phyloP scores from a whole-genome alignment of 2,329 filamentous ascomycete species.

The Calcarisporium arbuscula region DNA sequence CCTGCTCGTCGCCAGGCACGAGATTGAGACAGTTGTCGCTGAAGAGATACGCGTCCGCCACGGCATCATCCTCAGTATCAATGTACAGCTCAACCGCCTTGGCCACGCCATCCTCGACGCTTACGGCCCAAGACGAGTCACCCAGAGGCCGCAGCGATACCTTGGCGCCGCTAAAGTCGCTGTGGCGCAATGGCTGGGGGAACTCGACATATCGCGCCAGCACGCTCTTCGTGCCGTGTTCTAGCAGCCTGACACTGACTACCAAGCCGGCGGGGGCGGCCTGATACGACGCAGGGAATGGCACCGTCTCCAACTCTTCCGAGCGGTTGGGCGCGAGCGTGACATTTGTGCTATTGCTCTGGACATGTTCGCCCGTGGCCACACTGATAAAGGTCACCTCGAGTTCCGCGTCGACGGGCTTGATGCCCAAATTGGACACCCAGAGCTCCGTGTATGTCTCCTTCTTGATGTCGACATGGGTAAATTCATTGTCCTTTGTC shows the following conservation, averaged over 20 bases:
- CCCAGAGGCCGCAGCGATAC: too few relatives aligned
- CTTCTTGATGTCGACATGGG: background rate
- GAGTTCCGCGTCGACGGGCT: background rate
- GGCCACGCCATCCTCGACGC: constrained; percentile 2
- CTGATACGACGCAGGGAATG: constrained; percentile 2
- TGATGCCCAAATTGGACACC: constrained; percentile 2
- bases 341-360: constrained; percentile 1
- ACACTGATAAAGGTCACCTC: constrained; percentile 1
- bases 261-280: too few relatives aligned
- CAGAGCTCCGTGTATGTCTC: constrained; percentile 1
- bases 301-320: background rate
- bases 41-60: constrained; percentile 2
- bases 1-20: constrained; percentile 4
- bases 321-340: constrained; percentile 4
- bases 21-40: constrained; percentile 4
- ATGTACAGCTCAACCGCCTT: constrained; percentile 4
- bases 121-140: too few relatives aligned
- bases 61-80: constrained; percentile 1
- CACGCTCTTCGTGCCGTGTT: background rate
- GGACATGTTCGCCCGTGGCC: constrained; percentile 1
- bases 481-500: constrained; percentile 3
- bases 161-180: constrained; percentile 1
- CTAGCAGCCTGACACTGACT: constrained; percentile 2
- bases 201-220: constrained; percentile 5
- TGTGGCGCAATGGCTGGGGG: constrained; percentile 4